Base-by-base conservation (phyloP, 75 land plant genomes). In the Cryptomeria japonica region DNA sequence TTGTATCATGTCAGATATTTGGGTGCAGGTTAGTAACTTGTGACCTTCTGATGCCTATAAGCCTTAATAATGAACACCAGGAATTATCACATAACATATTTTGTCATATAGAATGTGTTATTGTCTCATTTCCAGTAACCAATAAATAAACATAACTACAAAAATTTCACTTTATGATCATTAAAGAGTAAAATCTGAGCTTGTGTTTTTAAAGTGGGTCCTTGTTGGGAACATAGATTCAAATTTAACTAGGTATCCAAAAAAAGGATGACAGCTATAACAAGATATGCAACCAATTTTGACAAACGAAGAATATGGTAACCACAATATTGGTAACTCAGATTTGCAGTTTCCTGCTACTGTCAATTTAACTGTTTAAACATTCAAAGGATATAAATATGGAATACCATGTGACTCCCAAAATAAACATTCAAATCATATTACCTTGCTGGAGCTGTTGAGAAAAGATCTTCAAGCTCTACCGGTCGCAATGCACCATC, bases 371-470 rank as follows among this genome's bases (percentile, higher is more conserved):
- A 44, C 46, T 44, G 46, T 44, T 44, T 49, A 49, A 49, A 49
- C 51, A 49, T 49, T 49, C 55, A 51, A 51, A 51, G 14, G 16
- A 25, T 25, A 5, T 64, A 7, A 8, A 28, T 64, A 64, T 64
- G 8, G 6, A 25, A 64, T 25, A 6, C 22, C n/a, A 9, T 64
- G 70, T 28, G n/a, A 64, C 70, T 5, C n/a, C 9, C 70, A 75
- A 75, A 36, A 34, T 4, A 25, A 28, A 32, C 32, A 75, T 11
- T 34, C 34, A 76, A 82, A 28, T 12, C 31, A 58, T 73, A 90
- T 84, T 78, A 98, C 99, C 92, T 97, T 84, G 92, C 97, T 19
- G 99, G 96, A 49, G 99, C 97, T 39, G 99, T 98, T 73, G 99
- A 98, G 78, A 98, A 98, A 13, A 98, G 90, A 82, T 98, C 99